Conservation (phyloP, 176 grass and related monocot genomes). For the Poa annua region DNA sequence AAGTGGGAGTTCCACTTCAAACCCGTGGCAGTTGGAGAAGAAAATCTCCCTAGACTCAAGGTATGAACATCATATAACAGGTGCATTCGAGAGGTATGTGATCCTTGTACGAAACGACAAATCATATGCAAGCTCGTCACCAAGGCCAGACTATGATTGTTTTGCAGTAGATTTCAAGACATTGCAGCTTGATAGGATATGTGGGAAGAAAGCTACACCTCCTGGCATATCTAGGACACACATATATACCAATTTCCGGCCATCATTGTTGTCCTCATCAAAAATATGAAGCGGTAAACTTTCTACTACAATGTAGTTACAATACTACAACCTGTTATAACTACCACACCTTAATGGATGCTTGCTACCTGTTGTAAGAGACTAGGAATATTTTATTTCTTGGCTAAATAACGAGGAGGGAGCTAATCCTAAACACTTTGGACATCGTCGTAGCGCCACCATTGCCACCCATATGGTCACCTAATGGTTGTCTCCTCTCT, state of each 20-base stretch:
- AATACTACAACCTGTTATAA: background rate
- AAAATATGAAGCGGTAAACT: background rate
- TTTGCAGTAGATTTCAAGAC: background rate
- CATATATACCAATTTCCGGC: background rate
- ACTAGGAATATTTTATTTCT: background rate
- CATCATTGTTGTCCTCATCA: background rate
- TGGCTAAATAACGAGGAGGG: too few species aligned
- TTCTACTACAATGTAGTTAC: background rate
- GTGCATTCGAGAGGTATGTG: background rate
- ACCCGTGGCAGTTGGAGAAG: background rate
- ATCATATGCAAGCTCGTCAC: background rate
- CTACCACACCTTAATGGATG: background rate
- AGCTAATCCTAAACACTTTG: too few species aligned
- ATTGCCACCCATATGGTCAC: too few species aligned
- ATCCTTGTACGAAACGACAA: background rate
- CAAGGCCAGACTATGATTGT: background rate
- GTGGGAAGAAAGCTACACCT: background rate
- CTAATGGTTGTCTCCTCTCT: too few species aligned
- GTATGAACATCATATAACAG: background rate
- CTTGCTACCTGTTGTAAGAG: background rate
- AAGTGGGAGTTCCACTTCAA: background rate
- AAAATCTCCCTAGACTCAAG: background rate
- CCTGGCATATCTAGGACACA: background rate
- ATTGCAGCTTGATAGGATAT: background rate
- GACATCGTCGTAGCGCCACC: too few species aligned